A percentile compares a stretch with the other conserved stretches of the same genome.
Conservation (phyloP, 371 early-diverging fungal species). For the Choanephora cucurbitarum region DNA sequence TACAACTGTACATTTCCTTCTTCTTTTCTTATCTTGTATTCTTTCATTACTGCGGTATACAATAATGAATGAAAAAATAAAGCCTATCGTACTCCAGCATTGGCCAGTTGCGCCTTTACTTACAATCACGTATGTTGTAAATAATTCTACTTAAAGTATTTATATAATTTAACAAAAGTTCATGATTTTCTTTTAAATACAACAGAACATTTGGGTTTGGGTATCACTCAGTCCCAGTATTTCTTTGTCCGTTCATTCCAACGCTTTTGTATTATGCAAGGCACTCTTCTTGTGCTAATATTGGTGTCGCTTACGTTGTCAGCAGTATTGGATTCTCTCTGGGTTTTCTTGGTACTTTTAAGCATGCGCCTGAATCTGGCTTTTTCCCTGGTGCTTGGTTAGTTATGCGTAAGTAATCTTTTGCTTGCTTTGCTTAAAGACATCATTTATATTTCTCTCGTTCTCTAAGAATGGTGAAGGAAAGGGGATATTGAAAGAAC, state of each 20-base stretch:
- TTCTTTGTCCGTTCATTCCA: slow-evolving; percentile 28
- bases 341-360: slow-evolving; percentile 26
- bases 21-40: no score
- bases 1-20: no score
- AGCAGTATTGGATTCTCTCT: slow-evolving; percentile 16
- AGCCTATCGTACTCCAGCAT: background rate
- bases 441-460: background rate
- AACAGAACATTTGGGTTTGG: slow-evolving; percentile 36
- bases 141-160: no score
- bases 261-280: slow-evolving; percentile 29
- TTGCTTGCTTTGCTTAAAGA: background rate
- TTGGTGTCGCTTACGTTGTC: slow-evolving; percentile 13
- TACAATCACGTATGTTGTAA: background rate
- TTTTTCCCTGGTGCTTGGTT: slow-evolving; percentile 18
- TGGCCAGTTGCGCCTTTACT: background rate
- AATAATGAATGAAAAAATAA: background rate
- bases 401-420: slow-evolving; percentile 14
- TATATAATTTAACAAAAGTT: no score
- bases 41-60: no score
- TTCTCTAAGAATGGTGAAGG: no score
- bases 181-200: no score
- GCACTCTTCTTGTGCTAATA: slow-evolving; percentile 12
- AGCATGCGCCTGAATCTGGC: background rate
- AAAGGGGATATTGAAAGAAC: no score
- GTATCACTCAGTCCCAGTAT: slow-evolving; percentile 37